Base-by-base conservation (phyloP, 2,329 filamentous ascomycete species). In the Paramyrothecium roridum region DNA sequence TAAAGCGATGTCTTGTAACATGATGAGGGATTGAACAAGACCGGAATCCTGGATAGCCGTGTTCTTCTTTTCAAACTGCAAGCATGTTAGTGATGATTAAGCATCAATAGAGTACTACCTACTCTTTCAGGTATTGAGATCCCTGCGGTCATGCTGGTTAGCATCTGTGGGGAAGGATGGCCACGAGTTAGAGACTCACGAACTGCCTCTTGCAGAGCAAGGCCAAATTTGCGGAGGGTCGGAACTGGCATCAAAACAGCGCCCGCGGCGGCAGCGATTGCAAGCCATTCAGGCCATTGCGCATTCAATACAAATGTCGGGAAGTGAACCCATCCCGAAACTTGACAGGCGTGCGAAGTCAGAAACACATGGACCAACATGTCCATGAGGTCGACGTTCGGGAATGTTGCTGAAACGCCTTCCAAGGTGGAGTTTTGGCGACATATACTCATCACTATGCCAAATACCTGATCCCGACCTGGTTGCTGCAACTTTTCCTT, bases 241-340 rank as follows among this genome's bases (percentile, higher is more conserved):
- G 76, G 73, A 50, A 85, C 78, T 0, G 84, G 80, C 2, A 83
- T 83, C 48, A 82, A 70, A 0, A 81, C 78, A 7, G 84, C 85
- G 6, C 86, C 86, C n/a, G 79, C 79, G 3, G 85, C 81, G 0
- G 82, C 79, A 3, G 84, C 79, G n/a, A 78, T 76, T 7, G 80
- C 82, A 16, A 88, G 72, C 68, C 86, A 81, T 59, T 87, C 84
- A 0, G 84, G 80, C 57, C 77, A 77, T 55, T 83, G 76, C 3
- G 74, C 72, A 19, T 82, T 82, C 8, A 85, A 74, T 2, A 75
- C 77, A 43, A 88, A 81, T 0, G 82, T 83, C 1, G 82, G 79
- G 48, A 83, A 78, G 67, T 89, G 86, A 55, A 89, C 80, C 75
- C 80, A 88, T 48, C 77, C 75, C 49, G 81, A 83, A 0, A 85